A percentile compares a stretch with the other conserved stretches of the same genome.
These are phyloP conservation scores for Ogataea glucozyma DNA, from an alignment of 805 yeast genomes.

Conservation along the genomic window DNA sequence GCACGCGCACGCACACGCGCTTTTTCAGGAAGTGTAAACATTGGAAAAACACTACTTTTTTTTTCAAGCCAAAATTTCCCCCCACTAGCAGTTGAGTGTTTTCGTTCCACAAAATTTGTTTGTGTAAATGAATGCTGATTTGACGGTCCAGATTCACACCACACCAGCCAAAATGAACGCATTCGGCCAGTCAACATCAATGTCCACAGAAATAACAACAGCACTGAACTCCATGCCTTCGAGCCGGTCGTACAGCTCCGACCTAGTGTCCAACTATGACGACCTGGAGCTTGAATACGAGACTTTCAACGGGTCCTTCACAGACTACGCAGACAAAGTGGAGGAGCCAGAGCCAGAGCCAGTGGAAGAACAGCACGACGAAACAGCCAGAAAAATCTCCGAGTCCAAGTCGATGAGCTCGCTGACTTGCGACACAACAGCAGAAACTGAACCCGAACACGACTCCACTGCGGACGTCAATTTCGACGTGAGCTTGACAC, in stretches of 20 bases:
- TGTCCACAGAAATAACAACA: background rate
- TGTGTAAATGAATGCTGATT: background rate
- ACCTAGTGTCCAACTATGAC: constrained; percentile 23
- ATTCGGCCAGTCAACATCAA: constrained; percentile 5
- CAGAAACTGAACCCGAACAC: constrained; percentile 25
- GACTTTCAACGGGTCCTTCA: constrained; percentile 34
- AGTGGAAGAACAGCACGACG: background rate
- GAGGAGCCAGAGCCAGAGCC: constrained; percentile 2
- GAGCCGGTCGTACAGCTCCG: constrained; percentile 26
- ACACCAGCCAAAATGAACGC: constrained; percentile 5
- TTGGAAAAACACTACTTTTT: background rate
- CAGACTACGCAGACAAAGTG: constrained; percentile 28
- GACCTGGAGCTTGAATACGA: constrained; percentile 36
- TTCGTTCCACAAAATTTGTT: background rate
- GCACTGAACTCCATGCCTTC: constrained; percentile 9
- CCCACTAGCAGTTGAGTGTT: no score
- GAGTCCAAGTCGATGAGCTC: constrained; percentile 22
- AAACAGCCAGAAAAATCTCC: constrained; percentile 1
- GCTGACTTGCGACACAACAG: constrained; percentile 24
- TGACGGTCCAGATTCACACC: no score
- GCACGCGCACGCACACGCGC: no score
- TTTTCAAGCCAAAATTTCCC: no score
- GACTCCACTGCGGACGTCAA: constrained; percentile 14
- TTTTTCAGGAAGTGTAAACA: no score
- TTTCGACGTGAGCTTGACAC: background rate